Base-by-base conservation (phyloP, 441 rosid species). In the Corymbia calophylla region DNA sequence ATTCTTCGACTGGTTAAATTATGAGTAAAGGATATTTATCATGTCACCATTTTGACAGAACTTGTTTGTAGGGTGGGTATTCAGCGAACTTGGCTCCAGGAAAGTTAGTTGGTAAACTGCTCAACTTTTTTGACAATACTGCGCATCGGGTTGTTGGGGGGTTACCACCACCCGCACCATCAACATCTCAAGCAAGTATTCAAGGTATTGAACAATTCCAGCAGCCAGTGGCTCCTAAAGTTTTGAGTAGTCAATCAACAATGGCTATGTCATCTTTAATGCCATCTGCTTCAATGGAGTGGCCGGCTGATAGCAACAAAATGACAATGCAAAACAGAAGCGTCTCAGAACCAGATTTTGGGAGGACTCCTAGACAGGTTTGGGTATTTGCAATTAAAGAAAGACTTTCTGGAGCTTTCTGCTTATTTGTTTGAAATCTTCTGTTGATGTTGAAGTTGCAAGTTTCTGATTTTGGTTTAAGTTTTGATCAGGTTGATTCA, bases 121-220 rank as follows among this genome's bases (percentile, higher is more conserved):
- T 95, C 80, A 95, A 95, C 93, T 94, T 98, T 92, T 91, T 98
- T 88, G 98, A 96, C 90, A 96, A 95, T 89, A 97, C 99, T 77
- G 99, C 99, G 48, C 94, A 94, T 92, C 96, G 96, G 92, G 99
- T 97, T 93, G 99, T 97, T 92, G 99, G 98, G 47, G 96, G 97
- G 77, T 92, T 95, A 77, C 98, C 99, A 55, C 99, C 99, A n/a
- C 95, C 97, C 86, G 92, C 87, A 54, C 98, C 98, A 92, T 90
- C 96, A 88, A 68, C 92, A 86, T 92, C 93, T 48, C 92, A 90
- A 25, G 95, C 95, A 92, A 93, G 86, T 91, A 68, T 86, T 48
- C 99, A 93, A 88, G 93, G 88, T 88, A 92, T 91, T 82, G 96
- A 93, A 88, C 94, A 94, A 89, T 89, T 91, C 90, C 92, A 93